These are phyloP conservation scores for Pythium brassicae DNA, from an alignment of 352 stramenopile genomes.

Conservation along the genomic window DNA sequence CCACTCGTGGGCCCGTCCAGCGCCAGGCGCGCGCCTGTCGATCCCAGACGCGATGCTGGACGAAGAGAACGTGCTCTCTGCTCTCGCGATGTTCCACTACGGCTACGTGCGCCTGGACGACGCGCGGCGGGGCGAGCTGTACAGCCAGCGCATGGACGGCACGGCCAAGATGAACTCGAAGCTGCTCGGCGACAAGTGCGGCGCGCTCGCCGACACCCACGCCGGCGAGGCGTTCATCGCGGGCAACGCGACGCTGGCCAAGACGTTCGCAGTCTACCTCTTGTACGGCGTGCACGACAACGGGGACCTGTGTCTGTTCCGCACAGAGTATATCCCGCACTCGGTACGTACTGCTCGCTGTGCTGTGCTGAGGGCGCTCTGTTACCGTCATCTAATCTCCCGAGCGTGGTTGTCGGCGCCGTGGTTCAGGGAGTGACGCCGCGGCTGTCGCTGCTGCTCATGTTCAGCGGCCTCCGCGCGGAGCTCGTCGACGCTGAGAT, in stretches of 20 bases:
- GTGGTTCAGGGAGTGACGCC: slow-evolving; percentile 58
- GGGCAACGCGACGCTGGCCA: slow-evolving; percentile 47
- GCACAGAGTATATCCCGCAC: slow-evolving; percentile 58
- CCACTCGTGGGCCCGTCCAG: slow-evolving; percentile 21
- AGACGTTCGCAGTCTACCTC: slow-evolving; percentile 67
- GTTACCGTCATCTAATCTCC: too few relatives aligned
- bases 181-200: slow-evolving; percentile 48
- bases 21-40: slow-evolving; percentile 6
- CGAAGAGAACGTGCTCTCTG: slow-evolving; percentile 62
- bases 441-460: slow-evolving; percentile 47
- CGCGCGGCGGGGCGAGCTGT: slow-evolving; percentile 43
- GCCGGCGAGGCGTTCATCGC: slow-evolving; percentile 58
- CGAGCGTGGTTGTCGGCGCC: too few relatives aligned
- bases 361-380: too few relatives aligned
- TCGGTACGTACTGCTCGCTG: slow-evolving; percentile 35
- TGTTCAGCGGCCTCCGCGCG: slow-evolving; percentile 38
- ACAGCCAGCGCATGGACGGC: slow-evolving; percentile 65
- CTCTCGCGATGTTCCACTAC: slow-evolving; percentile 71
- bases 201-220: slow-evolving; percentile 54
- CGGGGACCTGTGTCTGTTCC: slow-evolving; percentile 71
- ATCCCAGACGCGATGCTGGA: slow-evolving; percentile 60
- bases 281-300: slow-evolving; percentile 60
- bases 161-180: slow-evolving; percentile 58
- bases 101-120: slow-evolving; percentile 56
- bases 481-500: slow-evolving; percentile 48